Base-by-base conservation (phyloP, 371 early-diverging fungal genomes). In the Lichtheimia hyalospora region DNA sequence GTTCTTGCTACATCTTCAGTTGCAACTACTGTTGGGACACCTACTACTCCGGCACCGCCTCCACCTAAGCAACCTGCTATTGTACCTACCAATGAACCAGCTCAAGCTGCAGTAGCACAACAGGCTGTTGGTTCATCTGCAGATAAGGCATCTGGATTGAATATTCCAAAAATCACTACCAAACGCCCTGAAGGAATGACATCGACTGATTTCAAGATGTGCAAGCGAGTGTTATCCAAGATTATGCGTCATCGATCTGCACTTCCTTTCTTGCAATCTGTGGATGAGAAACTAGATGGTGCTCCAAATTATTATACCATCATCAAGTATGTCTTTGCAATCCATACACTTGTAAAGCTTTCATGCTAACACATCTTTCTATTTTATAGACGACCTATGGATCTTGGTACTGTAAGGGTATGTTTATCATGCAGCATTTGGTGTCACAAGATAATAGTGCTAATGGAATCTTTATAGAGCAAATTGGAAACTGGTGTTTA, bases 331-430 rank as follows among this genome's bases (percentile, higher is more conserved):
- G 59, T 49, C 28, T 16, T 16, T 15, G 34, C n/a, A 1, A 43
- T 23, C 5, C 24, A 54, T 50, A 8, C 3, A 3, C 24, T 13
- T 25, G 1, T 34, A 10, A 2, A 34, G 27, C 10, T 8, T 10
- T 34, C 6, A 34, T 34, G 34, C 34, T 34, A 34, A 42, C 13
- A 12, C 18, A 34, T 34, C 10, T 34, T 34, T 34, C 0, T 34
- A 34, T 10, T 34, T 7, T 48, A 7, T 67, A 95, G 90, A 64
- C 68, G 87, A 58, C 99, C 99, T 5, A 99, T 99, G 98, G 99
- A 99, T 69, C 61, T 97, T 34, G 79, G 87, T 20, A 96, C 95
- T 5, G 88, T 99, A 44, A 20, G 42, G 49, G 58, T 58, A 58
- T 50, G 12, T 57, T 57, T 43, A 20, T 41, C 21, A 42, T 7